A percentile compares a stretch with the other conserved stretches of the same genome.
Evolutionary conservation across 371 early-diverging fungal genomes (phyloP).

Genomic region (Saksenaea vasiformis): DNA sequence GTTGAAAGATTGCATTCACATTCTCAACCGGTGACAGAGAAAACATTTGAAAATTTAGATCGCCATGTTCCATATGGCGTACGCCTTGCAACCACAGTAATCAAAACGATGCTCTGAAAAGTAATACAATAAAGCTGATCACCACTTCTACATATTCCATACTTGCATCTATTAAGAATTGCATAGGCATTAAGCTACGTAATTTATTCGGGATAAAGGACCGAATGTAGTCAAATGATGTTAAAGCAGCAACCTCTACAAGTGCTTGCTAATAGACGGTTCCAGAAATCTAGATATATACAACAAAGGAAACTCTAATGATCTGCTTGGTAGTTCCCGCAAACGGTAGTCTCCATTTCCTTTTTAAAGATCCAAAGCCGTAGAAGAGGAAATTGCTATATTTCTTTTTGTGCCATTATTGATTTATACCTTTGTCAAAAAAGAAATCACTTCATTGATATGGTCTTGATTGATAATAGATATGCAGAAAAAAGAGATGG

Average conservation of each 20-base stretch:
- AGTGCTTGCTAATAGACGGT: too few relatives aligned
- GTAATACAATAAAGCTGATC: neutral
- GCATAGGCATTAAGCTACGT: neutral
- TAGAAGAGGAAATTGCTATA: neutral
- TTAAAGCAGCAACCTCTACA: neutral
- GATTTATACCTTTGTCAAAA: neutral
- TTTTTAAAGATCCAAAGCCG: neutral
- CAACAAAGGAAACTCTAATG: too few relatives aligned
- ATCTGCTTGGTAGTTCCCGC: too few relatives aligned
- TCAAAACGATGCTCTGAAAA: conserved; percentile 53
- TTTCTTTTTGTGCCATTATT: neutral
- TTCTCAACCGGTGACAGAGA: conserved; percentile 36
- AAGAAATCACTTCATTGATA: neutral
- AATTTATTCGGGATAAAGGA: neutral
- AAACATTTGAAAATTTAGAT: conserved; percentile 39
- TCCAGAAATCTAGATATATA: too few relatives aligned
- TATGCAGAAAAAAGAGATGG: neutral
- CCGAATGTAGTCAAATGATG: neutral
- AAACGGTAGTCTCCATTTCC: too few relatives aligned
- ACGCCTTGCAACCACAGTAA: conserved; percentile 44
- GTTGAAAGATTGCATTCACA: conserved; percentile 41
- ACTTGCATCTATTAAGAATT: neutral
- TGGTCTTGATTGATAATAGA: neutral
- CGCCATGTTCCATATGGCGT: conserved; percentile 52
- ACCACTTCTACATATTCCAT: neutral